Percentiles rank a stretch among this genome's conserved stretches.
Conservation (phyloP, 768 basidiomycete species). For the Tulasnella sp. region DNA sequence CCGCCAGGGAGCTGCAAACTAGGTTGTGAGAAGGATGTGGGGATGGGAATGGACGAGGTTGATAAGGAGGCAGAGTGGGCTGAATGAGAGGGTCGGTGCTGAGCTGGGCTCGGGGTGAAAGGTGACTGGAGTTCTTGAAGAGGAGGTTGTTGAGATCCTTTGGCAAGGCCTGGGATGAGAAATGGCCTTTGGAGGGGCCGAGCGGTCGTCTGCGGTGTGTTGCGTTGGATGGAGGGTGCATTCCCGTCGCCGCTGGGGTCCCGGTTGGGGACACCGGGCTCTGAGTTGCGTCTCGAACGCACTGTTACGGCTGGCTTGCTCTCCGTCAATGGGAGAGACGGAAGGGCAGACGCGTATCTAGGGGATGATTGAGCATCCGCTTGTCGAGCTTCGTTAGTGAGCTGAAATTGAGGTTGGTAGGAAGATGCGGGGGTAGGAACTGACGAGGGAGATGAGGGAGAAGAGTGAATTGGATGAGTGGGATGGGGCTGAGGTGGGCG, state of each 20-base stretch:
- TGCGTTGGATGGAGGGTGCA: background rate
- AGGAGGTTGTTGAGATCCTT: background rate
- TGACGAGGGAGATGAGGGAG: constrained; percentile 23
- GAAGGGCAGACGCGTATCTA: constrained; percentile 5
- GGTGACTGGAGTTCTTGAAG: background rate
- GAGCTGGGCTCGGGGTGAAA: background rate
- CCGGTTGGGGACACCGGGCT: constrained; percentile 8
- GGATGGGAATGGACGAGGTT: constrained; percentile 24
- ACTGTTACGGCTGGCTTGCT: too few relatives aligned
- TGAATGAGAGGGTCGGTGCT: constrained; percentile 9
- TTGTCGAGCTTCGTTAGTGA: constrained; percentile 14
- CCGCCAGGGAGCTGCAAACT: background rate
- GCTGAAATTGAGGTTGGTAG: background rate
- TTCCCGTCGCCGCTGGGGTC: constrained; percentile 27
- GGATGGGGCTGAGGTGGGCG: background rate
- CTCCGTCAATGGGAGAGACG: background rate
- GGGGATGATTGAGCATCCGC: constrained; percentile 3
- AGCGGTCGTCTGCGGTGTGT: background rate
- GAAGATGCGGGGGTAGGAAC: constrained; percentile 16
- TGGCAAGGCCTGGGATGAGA: background rate
- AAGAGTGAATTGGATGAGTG: constrained; percentile 22
- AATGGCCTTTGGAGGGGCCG: background rate
- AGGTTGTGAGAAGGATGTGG: constrained; percentile 13
- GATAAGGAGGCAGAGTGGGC: constrained; percentile 23
- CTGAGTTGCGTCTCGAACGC: background rate